Conservation (phyloP, 441 rosid genomes). For the Populus hybrid region DNA sequence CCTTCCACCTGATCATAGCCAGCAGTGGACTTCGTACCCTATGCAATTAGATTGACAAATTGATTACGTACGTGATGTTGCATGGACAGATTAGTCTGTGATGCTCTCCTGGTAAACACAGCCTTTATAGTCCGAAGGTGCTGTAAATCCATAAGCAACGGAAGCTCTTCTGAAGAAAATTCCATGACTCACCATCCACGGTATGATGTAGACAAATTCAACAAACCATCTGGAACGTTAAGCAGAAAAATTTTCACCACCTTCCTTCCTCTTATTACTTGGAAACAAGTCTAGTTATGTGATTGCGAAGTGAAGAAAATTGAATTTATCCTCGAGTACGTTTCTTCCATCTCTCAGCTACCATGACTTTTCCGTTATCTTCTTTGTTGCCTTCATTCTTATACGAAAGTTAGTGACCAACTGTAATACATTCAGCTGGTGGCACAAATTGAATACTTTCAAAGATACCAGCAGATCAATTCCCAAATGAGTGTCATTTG, state of each 20-base stretch:
- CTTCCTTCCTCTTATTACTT: neutral
- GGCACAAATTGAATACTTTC: slow-evolving; percentile 23
- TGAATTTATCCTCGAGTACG: neutral
- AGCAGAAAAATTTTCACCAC: neutral
- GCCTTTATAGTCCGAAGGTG: neutral
- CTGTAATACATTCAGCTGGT: neutral
- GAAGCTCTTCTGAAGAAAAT: no score
- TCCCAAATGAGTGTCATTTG: slow-evolving; percentile 28
- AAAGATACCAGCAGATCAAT: slow-evolving; percentile 45
- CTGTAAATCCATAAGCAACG: neutral
- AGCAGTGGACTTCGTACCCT: neutral
- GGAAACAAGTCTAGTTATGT: neutral
- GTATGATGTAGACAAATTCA: neutral
- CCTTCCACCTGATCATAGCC: neutral
- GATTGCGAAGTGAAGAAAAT: neutral
- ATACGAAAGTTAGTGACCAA: neutral
- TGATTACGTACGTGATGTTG: no score
- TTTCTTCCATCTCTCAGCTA: neutral
- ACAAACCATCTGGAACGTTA: neutral
- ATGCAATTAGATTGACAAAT: neutral
- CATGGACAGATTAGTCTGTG: no score
- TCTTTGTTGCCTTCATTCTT: neutral
- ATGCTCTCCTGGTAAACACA: no score
- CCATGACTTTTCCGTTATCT: neutral
- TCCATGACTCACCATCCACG: no score